Evolutionary conservation across 768 basidiomycete species (phyloP), one percentile per base, ranked within the genome.

Genomic region (Saitozyma sp.): DNA sequence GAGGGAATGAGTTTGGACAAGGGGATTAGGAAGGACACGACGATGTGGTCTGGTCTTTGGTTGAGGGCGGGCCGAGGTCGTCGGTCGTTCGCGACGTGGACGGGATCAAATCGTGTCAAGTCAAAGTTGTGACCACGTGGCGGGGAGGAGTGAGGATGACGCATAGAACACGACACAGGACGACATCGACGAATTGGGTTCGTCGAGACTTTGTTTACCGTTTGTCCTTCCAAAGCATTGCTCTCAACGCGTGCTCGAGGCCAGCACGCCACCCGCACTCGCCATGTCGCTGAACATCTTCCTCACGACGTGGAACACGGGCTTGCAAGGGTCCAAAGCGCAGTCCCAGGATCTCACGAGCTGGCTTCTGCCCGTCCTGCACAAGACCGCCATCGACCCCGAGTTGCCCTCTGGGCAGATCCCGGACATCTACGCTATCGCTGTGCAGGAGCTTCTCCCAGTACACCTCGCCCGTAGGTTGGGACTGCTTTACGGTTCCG

Each of bases 381-480:
- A 72, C 79, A 80, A 58, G 82, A 86, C 50, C 17, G 53, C 64
- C 16, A 66, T 59, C 19, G 86, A 90, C 6, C 91, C 93, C 46
- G 92, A 93, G 76, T 85, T 94, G 40, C 85, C 95, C 48, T 20
- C 60, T 16, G 59, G 58, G 13, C 49, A 54, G 10, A 56, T 72
- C 37, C 74, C 74, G 3, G 74, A 76, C 62, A 53, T 76, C 41
- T 76, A 76, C 51, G 93, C 88, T 7, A 89, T 97, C 56, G 92
- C 91, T 2, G 93, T 96, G 67, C 95, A 98, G 77, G 95, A 98
- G 77, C 83, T 96, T 29, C 83, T 95, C 11, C 93, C 92, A 7
- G 83, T 98, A 3, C 90, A 94, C 75, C 86, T 92, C 46, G 89
- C 90, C 64, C 84, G 89, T 92, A 80, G 69, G 89, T 86, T 1